A percentile compares a stretch with the other conserved stretches of the same genome.
phyloP scores from a whole-genome alignment of 768 basidiomycete genomes.

The Butyriboletus loyo region DNA sequence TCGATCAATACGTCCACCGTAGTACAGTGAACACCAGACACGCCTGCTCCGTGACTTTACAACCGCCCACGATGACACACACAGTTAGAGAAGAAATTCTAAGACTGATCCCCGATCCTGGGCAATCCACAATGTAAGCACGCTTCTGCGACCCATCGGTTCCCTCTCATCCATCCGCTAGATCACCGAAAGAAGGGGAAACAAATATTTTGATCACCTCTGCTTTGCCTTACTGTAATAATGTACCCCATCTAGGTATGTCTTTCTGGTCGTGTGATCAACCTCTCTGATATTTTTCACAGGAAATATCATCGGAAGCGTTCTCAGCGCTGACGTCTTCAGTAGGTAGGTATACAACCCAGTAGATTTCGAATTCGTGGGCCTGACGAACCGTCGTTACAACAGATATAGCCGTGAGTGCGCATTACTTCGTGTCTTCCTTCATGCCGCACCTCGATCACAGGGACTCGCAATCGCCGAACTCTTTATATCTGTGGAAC shows the following conservation, averaged over 20 bases:
- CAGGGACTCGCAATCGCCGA: constrained; percentile 74
- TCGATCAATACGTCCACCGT: constrained; percentile 2
- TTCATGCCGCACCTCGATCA: background rate
- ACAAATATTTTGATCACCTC: constrained; percentile 90
- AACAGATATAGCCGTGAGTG: constrained; percentile 60
- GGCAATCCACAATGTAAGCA: constrained; percentile 46
- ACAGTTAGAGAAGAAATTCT: constrained; percentile 54
- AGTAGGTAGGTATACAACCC: constrained; percentile 63
- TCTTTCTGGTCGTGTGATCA: constrained; percentile 12
- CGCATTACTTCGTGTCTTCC: background rate
- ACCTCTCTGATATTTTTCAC: constrained; percentile 1
- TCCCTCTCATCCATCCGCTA: constrained; percentile 21
- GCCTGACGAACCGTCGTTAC: background rate
- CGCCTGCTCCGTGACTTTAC: background rate
- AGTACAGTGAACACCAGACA: background rate
- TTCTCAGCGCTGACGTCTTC: constrained; percentile 94
- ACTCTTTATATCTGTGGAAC: constrained; percentile 97
- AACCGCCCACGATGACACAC: constrained; percentile 41
- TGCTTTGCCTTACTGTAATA: constrained; percentile 95
- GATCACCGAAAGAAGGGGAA: constrained; percentile 81
- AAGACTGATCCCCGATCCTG: constrained; percentile 51
- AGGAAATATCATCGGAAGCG: constrained; percentile 94
- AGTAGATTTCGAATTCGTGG: background rate
- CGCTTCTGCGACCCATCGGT: background rate
- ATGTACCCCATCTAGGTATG: constrained; percentile 91